A percentile compares a stretch with the other conserved stretches of the same genome.
Conservation (phyloP, 768 basidiomycete species). For the Suillus brevipes region DNA sequence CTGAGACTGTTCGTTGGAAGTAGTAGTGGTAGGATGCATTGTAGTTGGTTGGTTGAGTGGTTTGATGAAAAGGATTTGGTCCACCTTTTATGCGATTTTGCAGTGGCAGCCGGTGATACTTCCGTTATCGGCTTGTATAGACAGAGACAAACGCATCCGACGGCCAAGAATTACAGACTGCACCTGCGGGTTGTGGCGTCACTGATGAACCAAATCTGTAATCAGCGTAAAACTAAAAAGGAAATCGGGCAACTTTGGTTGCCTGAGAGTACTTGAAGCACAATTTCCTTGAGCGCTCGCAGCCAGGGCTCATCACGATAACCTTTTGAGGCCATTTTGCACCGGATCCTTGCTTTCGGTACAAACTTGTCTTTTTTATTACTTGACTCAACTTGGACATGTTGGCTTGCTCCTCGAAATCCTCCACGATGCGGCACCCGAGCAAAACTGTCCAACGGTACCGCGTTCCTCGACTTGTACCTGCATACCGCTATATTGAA, state of each 20-base stretch:
- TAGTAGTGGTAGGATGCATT: slow-evolving; percentile 21
- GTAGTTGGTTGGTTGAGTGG: slow-evolving; percentile 6
- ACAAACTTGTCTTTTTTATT: slow-evolving; percentile 21
- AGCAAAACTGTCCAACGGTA: background rate
- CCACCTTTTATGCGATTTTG: slow-evolving; percentile 30
- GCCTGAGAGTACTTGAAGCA: slow-evolving; percentile 16
- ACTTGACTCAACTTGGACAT: slow-evolving; percentile 29
- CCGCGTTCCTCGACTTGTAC: slow-evolving; percentile 24
- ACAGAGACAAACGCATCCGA: slow-evolving; percentile 33
- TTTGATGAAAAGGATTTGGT: background rate
- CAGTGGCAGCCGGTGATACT: slow-evolving; percentile 29
- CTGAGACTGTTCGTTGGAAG: slow-evolving; percentile 12
- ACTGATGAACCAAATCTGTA: slow-evolving; percentile 32
- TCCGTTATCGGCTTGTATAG: slow-evolving; percentile 38
- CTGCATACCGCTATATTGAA: slow-evolving; percentile 8
- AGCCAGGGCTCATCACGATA: slow-evolving; percentile 30
- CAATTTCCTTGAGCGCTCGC: slow-evolving; percentile 19
- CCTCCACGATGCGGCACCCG: slow-evolving; percentile 9
- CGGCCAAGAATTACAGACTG: slow-evolving; percentile 21
- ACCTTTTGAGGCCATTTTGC: slow-evolving; percentile 32
- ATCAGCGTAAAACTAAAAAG: slow-evolving; percentile 18
- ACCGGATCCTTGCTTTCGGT: slow-evolving; percentile 28
- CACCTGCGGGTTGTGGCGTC: slow-evolving; percentile 37
- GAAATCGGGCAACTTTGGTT: slow-evolving; percentile 4
- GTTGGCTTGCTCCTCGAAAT: slow-evolving; percentile 22